A percentile compares a stretch with the other conserved stretches of the same genome.
phyloP scores from a whole-genome alignment of 306 rosid genomes.

The Prunus mume region DNA sequence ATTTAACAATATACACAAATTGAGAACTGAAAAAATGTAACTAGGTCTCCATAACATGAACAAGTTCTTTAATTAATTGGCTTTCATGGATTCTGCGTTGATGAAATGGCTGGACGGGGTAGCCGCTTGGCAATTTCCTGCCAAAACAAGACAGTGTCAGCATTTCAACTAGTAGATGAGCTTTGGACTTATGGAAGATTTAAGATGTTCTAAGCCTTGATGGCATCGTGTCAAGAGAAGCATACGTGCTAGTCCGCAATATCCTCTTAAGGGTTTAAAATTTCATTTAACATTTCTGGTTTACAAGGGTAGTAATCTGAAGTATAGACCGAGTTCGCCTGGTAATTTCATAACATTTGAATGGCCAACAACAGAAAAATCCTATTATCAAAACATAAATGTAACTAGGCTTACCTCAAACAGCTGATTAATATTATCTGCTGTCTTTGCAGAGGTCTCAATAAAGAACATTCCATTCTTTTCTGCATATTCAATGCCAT shows the following conservation, averaged over 20 bases:
- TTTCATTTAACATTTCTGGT: neutral
- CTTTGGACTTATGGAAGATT: neutral
- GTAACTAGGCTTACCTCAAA: slow-evolving; percentile 68
- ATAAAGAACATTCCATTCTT: slow-evolving; percentile 95
- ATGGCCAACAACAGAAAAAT: slow-evolving; percentile 1
- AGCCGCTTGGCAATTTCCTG: slow-evolving; percentile 61
- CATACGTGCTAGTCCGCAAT: too few relatives aligned
- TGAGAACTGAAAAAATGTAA: slow-evolving; percentile 5
- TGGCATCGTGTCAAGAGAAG: too few relatives aligned
- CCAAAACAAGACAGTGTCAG: slow-evolving; percentile 1
- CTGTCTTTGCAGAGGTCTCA: slow-evolving; percentile 99
- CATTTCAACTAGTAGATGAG: neutral
- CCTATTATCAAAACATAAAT: neutral
- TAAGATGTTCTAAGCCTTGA: neutral
- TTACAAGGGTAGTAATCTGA: neutral
- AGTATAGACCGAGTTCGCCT: neutral
- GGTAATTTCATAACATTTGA: neutral
- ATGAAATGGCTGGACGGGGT: slow-evolving; percentile 42
- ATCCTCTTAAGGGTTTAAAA: neutral
- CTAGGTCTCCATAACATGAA: slow-evolving; percentile 1
- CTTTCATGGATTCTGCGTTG: slow-evolving; percentile 26
- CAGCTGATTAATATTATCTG: slow-evolving; percentile 91
- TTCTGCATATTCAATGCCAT: slow-evolving; percentile 86
- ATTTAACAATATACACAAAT: slow-evolving; percentile 27
- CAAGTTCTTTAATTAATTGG: neutral